phyloP scores from a whole-genome alignment of 805 yeast genomes.

The Maudiozyma saulgeensis region DNA sequence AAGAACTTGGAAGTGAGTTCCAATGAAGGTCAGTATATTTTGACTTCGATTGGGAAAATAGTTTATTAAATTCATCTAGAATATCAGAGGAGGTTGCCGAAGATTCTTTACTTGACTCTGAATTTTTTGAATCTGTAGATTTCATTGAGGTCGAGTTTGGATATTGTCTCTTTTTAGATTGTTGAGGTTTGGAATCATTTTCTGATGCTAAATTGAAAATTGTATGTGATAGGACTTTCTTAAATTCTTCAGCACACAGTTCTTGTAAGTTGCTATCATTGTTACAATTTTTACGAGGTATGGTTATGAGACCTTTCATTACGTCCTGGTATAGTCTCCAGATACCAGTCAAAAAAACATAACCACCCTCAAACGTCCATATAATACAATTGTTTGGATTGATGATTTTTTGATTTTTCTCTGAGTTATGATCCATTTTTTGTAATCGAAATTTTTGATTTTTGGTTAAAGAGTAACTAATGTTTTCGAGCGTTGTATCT shows the following conservation, averaged over 20 bases:
- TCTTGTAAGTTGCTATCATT: neutral
- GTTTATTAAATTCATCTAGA: neutral
- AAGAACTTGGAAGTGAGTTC: constrained; percentile 14
- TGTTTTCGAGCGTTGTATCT: neutral
- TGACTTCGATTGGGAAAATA: neutral
- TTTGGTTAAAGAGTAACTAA: constrained; percentile 12
- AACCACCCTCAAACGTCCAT: constrained; percentile 80
- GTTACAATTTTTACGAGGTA: constrained; percentile 1
- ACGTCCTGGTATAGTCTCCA: constrained; percentile 49
- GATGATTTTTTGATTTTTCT: constrained; percentile 7
- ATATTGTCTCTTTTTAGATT: neutral
- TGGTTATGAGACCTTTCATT: constrained; percentile 17
- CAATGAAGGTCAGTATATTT: constrained; percentile 24
- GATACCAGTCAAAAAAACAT: constrained; percentile 77
- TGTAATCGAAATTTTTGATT: constrained; percentile 22
- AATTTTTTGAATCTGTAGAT: no score
- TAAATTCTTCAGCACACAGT: constrained; percentile 5
- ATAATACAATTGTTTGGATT: constrained; percentile 56
- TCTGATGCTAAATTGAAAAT: neutral
- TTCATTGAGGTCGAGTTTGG: neutral
- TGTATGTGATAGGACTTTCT: constrained; percentile 1
- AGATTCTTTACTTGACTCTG: no score
- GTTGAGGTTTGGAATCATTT: neutral
- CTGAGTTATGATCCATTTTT: constrained; percentile 4
- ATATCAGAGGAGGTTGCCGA: no score